Base-by-base conservation (phyloP, 1,284 basidiomycete species). In the Ceratobasidium theobromae region DNA sequence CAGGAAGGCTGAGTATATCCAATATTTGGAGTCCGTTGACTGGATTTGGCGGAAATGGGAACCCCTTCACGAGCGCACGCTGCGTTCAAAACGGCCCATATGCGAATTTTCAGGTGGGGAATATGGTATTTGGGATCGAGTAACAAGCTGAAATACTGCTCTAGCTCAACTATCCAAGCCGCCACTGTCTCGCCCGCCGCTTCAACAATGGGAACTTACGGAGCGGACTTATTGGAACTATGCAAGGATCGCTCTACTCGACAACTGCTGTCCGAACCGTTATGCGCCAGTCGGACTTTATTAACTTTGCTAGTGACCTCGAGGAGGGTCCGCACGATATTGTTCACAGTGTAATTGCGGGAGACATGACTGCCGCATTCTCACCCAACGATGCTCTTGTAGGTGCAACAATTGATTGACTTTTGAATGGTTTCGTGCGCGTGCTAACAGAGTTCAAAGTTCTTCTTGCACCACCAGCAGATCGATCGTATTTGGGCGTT, bases 391-490 rank as follows among this genome's bases (percentile, higher is more conserved):
- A 65, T 32, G 38, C 60, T 35, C 4, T 62, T 43, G 58, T 62
- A 25, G 28, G 58, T 60, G 14, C 1, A 12, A n/a, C 16, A 8
- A 38, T 38, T 38, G 35, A 38, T 38, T 9, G 21, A 6, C 3
- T 32, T n/a, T n/a, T 40, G 14, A 43, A 43, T 43, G 23, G 4
- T 41, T 55, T 16, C 28, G 25, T 4, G 9, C 16, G n/a, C 27
- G 18, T 33, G n/a, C n/a, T n/a, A n/a, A n/a, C n/a, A n/a, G n/a
- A n/a, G n/a, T n/a, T n/a, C n/a, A 2, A 27, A 43, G 49, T 64
- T 65, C 66, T 67, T 53, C 38, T 53, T 65, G 6, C 66, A 62
- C n/a, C 66, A 67, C 40, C 48, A 60, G n/a, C 48, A 67, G n/a
- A 65, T 68, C 40, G 67, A 66, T 57, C 65, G 67, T 23, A 14